These are phyloP conservation scores for Penicillium mononematosum DNA, from an alignment of 495 filamentous ascomycete genomes.

Conservation along the genomic window DNA sequence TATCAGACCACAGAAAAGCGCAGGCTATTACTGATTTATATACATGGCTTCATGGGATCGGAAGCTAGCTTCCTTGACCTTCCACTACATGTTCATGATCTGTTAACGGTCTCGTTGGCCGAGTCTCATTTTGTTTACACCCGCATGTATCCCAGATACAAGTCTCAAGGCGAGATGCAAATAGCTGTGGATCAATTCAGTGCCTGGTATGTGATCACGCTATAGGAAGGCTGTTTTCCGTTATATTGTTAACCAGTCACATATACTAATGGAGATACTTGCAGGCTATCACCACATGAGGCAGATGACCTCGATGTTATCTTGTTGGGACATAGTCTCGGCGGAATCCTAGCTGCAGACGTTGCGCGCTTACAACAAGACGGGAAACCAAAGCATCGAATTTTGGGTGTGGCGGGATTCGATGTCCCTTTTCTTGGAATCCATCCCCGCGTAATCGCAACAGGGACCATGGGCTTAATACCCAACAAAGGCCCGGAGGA, in stretches of 20 bases:
- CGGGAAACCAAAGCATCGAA: constrained; percentile 56
- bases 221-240: neutral
- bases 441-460: constrained; percentile 80
- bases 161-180: constrained; percentile 71
- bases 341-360: constrained; percentile 80
- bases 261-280: constrained; percentile 3
- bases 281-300: constrained; percentile 75
- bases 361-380: constrained; percentile 59
- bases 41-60: constrained; percentile 92
- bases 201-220: constrained; percentile 55
- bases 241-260: neutral
- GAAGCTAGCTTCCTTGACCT: constrained; percentile 86
- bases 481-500: constrained; percentile 43
- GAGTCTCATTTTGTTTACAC: constrained; percentile 81
- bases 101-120: constrained; percentile 63
- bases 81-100: constrained; percentile 80
- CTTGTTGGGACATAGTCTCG: constrained; percentile 87
- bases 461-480: constrained; percentile 77
- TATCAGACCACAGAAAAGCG: constrained; percentile 33
- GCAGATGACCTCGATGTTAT: constrained; percentile 72
- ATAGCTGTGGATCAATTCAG: constrained; percentile 80
- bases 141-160: constrained; percentile 90
- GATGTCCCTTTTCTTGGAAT: constrained; percentile 87
- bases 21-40: constrained; percentile 74
- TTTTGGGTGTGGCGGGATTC: constrained; percentile 79